Evolutionary conservation across 2,329 filamentous ascomycete species (phyloP), one percentile per base, ranked within the genome.

Genomic region (Exophiala alcalophila): DNA sequence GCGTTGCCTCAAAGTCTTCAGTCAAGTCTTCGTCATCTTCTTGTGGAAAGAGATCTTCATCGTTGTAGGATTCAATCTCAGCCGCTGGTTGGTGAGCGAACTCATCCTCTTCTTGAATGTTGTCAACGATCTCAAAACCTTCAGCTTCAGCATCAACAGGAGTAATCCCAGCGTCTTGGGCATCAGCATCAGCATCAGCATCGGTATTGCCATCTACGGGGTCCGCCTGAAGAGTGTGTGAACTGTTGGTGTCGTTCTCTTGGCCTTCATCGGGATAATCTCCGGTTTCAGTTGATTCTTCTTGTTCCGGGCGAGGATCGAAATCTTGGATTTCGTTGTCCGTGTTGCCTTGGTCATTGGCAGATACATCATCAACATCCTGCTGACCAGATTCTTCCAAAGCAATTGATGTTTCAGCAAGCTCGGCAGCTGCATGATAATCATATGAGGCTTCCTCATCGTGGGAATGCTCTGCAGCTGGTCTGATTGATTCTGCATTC

Each of bases 31-130:
- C 15, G 6, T 21, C 39, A 24, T 32, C 30, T 32, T 25, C 44
- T 20, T 40, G 40, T 12, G 33, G 31, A 24, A 50, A 40, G n/a
- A 55, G 33, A 23, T 55, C 48, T 38, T 55, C 47, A 18, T 48
- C 53, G 25, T 26, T 40, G 21, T 41, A 50, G 11, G 44, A n/a
- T 6, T 40, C 39, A 19, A 34, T 18, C 14, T 30, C 46, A 18
- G 25, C 30, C 16, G 47, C 27, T 11, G 35, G 38, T 30, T 50
- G 24, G 10, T 33, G 33, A 3, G 20, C 37, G 4, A 23, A n/a
- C 9, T 11, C 14, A 25, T 16, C 33, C n/a, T 46, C 38, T n/a
- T 46, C 41, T n/a, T n/a, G n/a, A n/a, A 10, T 40, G 30, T 25
- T 41, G 40, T 18, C 42, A 42, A 12, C 34, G 20, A 42, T 47